Evolutionary conservation across 768 basidiomycete genomes (phyloP).

Genomic region (Dentipellis sp.): DNA sequence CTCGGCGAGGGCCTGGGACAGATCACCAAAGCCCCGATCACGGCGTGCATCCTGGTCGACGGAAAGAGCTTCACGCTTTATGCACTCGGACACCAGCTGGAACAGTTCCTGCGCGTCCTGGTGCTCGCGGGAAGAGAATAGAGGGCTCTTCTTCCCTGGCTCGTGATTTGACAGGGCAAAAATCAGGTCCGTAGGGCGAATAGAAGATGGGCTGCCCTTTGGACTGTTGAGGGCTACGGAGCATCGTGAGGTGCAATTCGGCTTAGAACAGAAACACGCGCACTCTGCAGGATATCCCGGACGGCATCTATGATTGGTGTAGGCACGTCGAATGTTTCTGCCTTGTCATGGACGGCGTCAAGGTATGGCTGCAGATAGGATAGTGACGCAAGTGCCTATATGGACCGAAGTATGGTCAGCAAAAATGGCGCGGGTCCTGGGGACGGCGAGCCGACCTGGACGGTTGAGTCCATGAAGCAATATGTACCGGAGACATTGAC

Average conservation of each 20-base stretch:
- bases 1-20: conserved; percentile 24
- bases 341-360: conserved; percentile 62
- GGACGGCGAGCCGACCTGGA: conserved; percentile 47
- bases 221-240: conserved; percentile 56
- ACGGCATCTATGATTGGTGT: conserved; percentile 84
- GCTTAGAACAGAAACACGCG: conserved; percentile 12
- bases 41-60: conserved; percentile 64
- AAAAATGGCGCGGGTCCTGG: not conserved
- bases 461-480: conserved; percentile 95
- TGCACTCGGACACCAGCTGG: conserved; percentile 81
- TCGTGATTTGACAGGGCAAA: conserved; percentile 51
- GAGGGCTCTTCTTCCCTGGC: conserved; percentile 44
- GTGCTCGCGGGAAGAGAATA: conserved; percentile 86
- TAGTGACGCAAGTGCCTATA: conserved; percentile 84
- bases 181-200: conserved; percentile 70
- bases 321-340: conserved; percentile 71
- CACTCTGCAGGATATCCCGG: conserved; percentile 60
- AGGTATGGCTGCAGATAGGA: conserved; percentile 77
- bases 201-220: conserved; percentile 41
- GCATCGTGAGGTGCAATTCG: not conserved
- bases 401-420: conserved; percentile 9
- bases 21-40: conserved; percentile 62
- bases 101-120: conserved; percentile 99
- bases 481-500: conserved; percentile 95
- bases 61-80: conserved; percentile 75